Evolutionary conservation across 1,284 basidiomycete genomes (phyloP).

Genomic region (Malassezia pachydermatis): DNA sequence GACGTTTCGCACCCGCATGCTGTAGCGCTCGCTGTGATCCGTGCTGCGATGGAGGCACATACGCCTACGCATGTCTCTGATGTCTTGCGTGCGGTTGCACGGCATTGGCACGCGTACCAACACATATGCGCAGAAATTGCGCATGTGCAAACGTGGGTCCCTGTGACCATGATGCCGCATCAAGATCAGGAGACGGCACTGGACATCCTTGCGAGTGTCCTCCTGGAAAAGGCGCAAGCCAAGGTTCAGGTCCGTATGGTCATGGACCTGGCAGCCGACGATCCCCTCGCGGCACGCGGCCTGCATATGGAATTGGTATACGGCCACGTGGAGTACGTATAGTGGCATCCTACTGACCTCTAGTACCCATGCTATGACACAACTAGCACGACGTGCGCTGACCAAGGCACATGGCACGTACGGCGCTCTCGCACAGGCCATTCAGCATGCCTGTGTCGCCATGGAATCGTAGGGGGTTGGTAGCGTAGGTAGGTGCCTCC

Average conservation of each 20-base stretch:
- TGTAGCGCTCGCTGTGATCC: constrained; percentile 10
- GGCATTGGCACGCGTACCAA: constrained; percentile 23
- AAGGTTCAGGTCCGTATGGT: constrained; percentile 27
- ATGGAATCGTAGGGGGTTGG: neutral
- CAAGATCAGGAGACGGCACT: constrained; percentile 18
- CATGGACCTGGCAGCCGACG: constrained; percentile 22
- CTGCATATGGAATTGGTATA: constrained; percentile 28
- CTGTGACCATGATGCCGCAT: constrained; percentile 21
- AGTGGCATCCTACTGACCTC: no score
- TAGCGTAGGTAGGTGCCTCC: neutral
- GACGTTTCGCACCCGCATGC: constrained; percentile 8
- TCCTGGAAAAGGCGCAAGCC: constrained; percentile 23
- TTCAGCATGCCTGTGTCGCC: neutral
- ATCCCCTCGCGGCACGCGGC: constrained; percentile 21
- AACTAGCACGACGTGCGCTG: neutral
- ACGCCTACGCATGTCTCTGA: constrained; percentile 10
- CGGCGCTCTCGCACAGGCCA: constrained; percentile 1
- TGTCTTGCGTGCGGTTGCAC: constrained; percentile 25
- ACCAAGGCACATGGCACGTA: neutral
- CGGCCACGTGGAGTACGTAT: constrained; percentile 22
- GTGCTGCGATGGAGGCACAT: constrained; percentile 19
- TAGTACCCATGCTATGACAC: neutral
- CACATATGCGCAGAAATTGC: constrained; percentile 28
- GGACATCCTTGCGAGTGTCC: constrained; percentile 21
- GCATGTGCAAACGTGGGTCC: constrained; percentile 27